Evolutionary conservation across 1,139 yeast species (phyloP), one percentile per base, ranked within the genome.

Genomic region (Yamadazyma blattariae): DNA sequence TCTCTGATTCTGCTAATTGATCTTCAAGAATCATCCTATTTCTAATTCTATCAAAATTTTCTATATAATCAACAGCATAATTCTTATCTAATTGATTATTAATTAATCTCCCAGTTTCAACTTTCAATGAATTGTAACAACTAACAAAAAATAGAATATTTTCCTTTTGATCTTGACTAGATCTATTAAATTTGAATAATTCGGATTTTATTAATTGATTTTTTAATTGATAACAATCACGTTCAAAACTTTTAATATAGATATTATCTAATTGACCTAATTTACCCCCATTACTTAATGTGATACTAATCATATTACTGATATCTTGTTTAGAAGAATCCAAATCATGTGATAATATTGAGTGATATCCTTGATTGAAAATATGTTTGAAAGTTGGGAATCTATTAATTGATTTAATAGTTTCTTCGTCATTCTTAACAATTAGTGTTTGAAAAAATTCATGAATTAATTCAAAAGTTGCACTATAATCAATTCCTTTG

Each of bases 21-120:
- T 73, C 77, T 43, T 76, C 79, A 10, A 77, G 70, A 8, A 79
- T 56, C 32, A 83, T 51, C 38, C 82, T 59, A 38, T 66, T 76
- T 39, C 89, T 60, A 74, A 79, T 82, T 40, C 92, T 59, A 47
- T 81, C 79, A 21, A 68, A 63, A 30, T 85, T 83, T 52, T 86
- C 95, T 37, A 81, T 78, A 29, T 71, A 72, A 48, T 83, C 92
- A 18, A 85, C 54, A 2, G 67, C 56, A 67, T 78, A 80, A 21
- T 23, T 31, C 7, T 21, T 17, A 26, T 20, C 36, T 2, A 45
- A 45, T 3, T 38, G 28, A 9, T 52, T 46, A 11, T 51, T 51
- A 14, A 40, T 31, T n/a, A 69, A 51, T 35, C 79, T 55, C 4
- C 54, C 52, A 5, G 64, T 57, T 38, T 74, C 81, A 13, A 59